Evolutionary conservation across 768 basidiomycete genomes (phyloP).

Genomic region (Lentinula guzmanii): DNA sequence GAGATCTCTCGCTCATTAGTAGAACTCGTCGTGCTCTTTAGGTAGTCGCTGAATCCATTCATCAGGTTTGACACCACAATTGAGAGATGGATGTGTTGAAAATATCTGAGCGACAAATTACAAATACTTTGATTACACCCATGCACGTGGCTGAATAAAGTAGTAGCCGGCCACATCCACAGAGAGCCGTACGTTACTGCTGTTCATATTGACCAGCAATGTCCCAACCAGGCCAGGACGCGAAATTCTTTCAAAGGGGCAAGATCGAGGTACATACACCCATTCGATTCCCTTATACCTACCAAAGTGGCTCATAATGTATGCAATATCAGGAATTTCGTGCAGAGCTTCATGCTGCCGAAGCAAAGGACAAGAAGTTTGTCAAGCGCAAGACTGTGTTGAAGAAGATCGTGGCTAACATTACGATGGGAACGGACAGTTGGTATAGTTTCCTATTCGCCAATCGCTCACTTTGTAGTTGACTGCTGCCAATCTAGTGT

Average conservation of each 20-base stretch:
- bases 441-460: conserved; percentile 33
- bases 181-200: conserved; percentile 15
- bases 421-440: conserved; percentile 99
- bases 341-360: conserved; percentile 84
- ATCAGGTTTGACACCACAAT: conserved; percentile 1
- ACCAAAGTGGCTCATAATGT: not conserved
- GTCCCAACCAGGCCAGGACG: conserved; percentile 72
- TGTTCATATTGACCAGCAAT: conserved; percentile 10
- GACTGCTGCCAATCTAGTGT: conserved; percentile 52
- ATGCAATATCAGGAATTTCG: conserved; percentile 66
- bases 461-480: conserved; percentile 12
- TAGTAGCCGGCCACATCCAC: too few relatives aligned
- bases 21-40: not conserved
- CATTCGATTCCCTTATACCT: conserved; percentile 5
- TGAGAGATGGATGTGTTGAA: too few relatives aligned
- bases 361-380: conserved; percentile 95
- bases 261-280: conserved; percentile 70
- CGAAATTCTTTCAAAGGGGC: conserved; percentile 87
- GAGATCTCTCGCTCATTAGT: not conserved
- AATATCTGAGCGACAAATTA: too few relatives aligned
- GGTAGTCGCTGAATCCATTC: conserved; percentile 6
- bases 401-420: conserved; percentile 98
- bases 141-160: too few relatives aligned
- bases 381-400: conserved; percentile 88
- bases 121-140: too few relatives aligned